Evolutionary conservation across 208 protist species (phyloP).

Genomic region (Naegleria fowleri): DNA sequence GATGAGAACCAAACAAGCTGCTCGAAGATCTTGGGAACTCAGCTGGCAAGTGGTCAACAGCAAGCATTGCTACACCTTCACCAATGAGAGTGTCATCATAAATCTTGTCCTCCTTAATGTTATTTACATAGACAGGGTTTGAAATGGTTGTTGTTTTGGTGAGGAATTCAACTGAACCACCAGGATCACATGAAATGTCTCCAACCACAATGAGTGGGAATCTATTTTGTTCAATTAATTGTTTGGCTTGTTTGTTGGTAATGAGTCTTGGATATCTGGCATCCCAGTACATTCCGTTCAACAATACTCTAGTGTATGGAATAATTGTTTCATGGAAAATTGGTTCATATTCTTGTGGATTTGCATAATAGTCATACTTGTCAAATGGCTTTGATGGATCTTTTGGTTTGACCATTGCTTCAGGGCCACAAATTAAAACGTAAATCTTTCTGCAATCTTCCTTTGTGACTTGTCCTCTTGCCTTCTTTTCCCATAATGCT

Average conservation of each 20-base stretch:
- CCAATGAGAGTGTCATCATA: conserved; percentile 43
- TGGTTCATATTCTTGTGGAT: conserved; percentile 48
- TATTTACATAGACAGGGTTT: conserved; percentile 58
- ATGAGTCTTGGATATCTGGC: conserved; percentile 57
- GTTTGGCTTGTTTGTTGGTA: conserved; percentile 50
- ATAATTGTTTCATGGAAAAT: conserved; percentile 49
- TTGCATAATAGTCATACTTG: conserved; percentile 49
- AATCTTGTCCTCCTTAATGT: conserved; percentile 43
- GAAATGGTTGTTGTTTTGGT: conserved; percentile 57
- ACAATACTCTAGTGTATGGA: conserved; percentile 51
- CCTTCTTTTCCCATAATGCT: conserved; percentile 35
- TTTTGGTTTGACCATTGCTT: conserved; percentile 46
- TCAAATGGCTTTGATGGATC: conserved; percentile 42
- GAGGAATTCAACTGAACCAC: conserved; percentile 62
- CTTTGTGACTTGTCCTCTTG: background rate
- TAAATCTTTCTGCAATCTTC: conserved; percentile 39
- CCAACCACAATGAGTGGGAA: conserved; percentile 47
- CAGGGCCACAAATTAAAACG: conserved; percentile 28
- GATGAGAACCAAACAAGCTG: conserved; percentile 42
- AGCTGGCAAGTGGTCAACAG: conserved; percentile 65
- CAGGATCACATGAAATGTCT: conserved; percentile 62
- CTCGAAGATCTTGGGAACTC: conserved; percentile 46
- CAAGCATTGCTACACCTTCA: conserved; percentile 49
- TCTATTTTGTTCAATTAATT: conserved; percentile 37
- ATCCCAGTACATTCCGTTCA: conserved; percentile 75